Conservation (phyloP, 306 rosid species). For the Malus sieversii region DNA sequence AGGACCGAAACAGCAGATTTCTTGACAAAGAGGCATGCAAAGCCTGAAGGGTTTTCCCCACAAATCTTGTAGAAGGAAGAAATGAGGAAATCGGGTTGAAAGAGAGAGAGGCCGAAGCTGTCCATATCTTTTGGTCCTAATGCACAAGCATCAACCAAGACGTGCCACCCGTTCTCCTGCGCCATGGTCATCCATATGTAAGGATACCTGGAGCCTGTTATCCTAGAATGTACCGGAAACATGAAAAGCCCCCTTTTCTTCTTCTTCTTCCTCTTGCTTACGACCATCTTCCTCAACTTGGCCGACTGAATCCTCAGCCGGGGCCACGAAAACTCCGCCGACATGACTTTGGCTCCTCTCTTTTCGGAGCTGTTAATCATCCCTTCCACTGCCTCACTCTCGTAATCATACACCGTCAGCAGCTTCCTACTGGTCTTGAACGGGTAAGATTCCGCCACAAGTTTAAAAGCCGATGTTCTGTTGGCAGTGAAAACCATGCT, state of each 20-base stretch:
- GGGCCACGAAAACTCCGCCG: conserved; percentile 94
- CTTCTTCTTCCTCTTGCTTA: conserved; percentile 47
- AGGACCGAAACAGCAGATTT: conserved; percentile 51
- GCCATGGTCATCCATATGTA: conserved; percentile 84
- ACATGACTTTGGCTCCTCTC: conserved; percentile 59
- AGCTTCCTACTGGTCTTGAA: conserved; percentile 51
- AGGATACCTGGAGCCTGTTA: conserved; percentile 87
- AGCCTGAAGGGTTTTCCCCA: conserved; percentile 93
- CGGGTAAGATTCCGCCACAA: conserved; percentile 70
- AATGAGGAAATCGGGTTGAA: conserved; percentile 72
- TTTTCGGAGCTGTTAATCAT: conserved; percentile 55
- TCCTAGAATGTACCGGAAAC: conserved; percentile 74
- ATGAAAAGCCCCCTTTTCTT: conserved; percentile 70
- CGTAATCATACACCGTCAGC: conserved; percentile 78
- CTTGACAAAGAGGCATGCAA: conserved; percentile 82
- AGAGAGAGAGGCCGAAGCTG: conserved; percentile 71
- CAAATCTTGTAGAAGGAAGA: conserved; percentile 82
- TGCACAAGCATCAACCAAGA: conserved; percentile 82
- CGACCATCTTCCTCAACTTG: conserved; percentile 63
- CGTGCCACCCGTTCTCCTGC: conserved; percentile 86
- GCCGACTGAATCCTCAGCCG: conserved; percentile 61
- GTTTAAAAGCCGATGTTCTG: conserved; percentile 81
- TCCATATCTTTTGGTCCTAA: conserved; percentile 91
- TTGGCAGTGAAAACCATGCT: conserved; percentile 89
- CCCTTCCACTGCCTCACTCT: conserved; percentile 76